Evolutionary conservation across 306 rosid species (phyloP).

Genomic region (Vicia sativa): DNA sequence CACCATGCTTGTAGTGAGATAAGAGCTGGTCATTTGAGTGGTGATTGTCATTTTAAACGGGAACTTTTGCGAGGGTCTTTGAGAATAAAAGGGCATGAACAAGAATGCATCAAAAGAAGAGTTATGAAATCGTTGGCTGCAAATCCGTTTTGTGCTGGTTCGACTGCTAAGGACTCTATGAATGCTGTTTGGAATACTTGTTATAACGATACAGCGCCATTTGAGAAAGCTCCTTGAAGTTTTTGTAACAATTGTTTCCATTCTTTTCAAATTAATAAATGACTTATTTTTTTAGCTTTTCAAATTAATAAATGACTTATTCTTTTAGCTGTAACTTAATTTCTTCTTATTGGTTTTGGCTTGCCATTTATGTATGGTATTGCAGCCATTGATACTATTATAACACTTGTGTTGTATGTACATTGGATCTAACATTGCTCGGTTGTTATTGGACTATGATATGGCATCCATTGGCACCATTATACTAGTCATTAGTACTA

Average conservation of each 20-base stretch:
- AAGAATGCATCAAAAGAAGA: slow-evolving; percentile 85
- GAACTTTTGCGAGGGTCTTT: slow-evolving; percentile 69
- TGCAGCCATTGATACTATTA: no score
- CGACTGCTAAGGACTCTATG: slow-evolving; percentile 78
- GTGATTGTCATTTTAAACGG: slow-evolving; percentile 79
- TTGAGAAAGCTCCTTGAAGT: slow-evolving; percentile 77
- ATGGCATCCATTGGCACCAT: no score
- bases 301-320: no score
- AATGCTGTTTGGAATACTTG: slow-evolving; percentile 89
- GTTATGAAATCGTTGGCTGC: slow-evolving; percentile 57
- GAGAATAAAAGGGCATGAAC: slow-evolving; percentile 77
- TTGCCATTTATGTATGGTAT: no score
- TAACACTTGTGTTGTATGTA: no score
- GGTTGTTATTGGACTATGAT: no score
- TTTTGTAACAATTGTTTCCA: slow-evolving; percentile 8
- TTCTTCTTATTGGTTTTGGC: no score
- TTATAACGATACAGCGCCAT: slow-evolving; percentile 79
- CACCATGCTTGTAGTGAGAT: slow-evolving; percentile 89
- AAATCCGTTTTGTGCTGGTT: slow-evolving; percentile 61
- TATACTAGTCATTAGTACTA: no score
- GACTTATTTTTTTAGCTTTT: no score
- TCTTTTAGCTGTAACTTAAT: no score
- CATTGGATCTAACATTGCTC: no score
- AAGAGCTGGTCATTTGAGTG: slow-evolving; percentile 77
- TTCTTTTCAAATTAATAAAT: neutral